Evolutionary conservation across 108 stramenopile species (phyloP), one percentile per base, ranked within the genome.

Genomic region (Nannochloropsis oceanica): DNA sequence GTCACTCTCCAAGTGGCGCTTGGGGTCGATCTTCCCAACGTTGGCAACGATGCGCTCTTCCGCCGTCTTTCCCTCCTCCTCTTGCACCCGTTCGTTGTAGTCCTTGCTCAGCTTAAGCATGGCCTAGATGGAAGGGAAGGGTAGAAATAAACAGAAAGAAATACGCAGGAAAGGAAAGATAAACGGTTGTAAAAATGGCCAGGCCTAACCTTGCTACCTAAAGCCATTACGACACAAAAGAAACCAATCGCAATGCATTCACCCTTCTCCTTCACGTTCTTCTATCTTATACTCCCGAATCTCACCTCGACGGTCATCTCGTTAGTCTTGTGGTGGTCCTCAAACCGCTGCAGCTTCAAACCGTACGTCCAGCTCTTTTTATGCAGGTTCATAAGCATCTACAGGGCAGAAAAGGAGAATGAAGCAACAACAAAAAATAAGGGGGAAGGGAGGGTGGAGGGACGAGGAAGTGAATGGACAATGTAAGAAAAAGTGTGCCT

Each of bases 371-470:
- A 99, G 85, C 90, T 85, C 43, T 89, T 88, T 44, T 87, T 27
- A 93, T 99, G 93, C 44, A 99, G 89, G 87, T 99, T 99, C 95
- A 94, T 95, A 18, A 99, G 93, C 99, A 99, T 99, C 89, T 97
- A 84, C 26, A 13, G 27, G 8, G 11, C 24, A 86, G 2, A 20
- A 13, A 26, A 84, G 24, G 20, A 50, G 7, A 12, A n/a, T 5
- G 59, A 73, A 73, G 59, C 59, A 73, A 73, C 59, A 73, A 50
- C 46, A 50, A 18, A 18, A 18, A 50, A 50, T 50, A 13, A 13
- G 34, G 34, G 34, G 34, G 34, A n/a, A n/a, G 34, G 34, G 34
- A 5, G 34, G 34, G 34, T 1, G 34, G 34, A 34, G 34, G 34
- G 5, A 5, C 5, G 34, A 34, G 34, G 34, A 34, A 34, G 34